These are phyloP conservation scores for Candolleomyces efflorescens DNA, from an alignment of 768 basidiomycete species.

Conservation along the genomic window DNA sequence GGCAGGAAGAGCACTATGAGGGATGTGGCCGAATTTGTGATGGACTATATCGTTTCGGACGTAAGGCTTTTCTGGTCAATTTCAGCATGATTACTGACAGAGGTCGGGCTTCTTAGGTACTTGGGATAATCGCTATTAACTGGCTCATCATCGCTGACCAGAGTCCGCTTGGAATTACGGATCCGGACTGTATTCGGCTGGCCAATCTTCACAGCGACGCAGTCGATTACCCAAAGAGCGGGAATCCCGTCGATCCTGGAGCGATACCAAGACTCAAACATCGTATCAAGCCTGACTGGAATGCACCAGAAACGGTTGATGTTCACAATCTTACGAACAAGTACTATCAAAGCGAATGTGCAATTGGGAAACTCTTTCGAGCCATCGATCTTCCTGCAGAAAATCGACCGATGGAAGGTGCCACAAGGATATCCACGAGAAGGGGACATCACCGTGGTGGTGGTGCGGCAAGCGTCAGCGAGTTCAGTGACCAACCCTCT, in stretches of 20 bases:
- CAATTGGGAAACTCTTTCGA: constrained; percentile 62
- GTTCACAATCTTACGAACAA: constrained; percentile 13
- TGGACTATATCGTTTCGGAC: constrained; percentile 65
- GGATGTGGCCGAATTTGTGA: constrained; percentile 67
- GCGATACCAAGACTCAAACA: constrained; percentile 41
- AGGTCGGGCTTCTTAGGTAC: constrained; percentile 30
- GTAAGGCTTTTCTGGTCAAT: constrained; percentile 27
- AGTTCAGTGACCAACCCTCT: neutral
- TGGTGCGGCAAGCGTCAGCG: neutral
- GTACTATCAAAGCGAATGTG: constrained; percentile 50
- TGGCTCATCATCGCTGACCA: constrained; percentile 67
- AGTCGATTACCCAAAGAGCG: constrained; percentile 64
- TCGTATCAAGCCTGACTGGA: constrained; percentile 53
- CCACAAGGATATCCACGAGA: constrained; percentile 1
- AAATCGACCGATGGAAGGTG: constrained; percentile 5
- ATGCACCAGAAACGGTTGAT: constrained; percentile 52
- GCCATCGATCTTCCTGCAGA: constrained; percentile 49
- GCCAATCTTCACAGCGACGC: constrained; percentile 59
- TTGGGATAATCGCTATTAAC: constrained; percentile 59
- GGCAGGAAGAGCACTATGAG: constrained; percentile 49
- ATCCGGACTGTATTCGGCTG: constrained; percentile 48
- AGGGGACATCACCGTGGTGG: neutral
- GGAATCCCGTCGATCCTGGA: constrained; percentile 35
- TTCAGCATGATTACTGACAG: neutral
- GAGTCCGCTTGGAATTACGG: constrained; percentile 39